These are phyloP conservation scores for Kwoniella mangroviensis DNA, from an alignment of 768 basidiomycete species.

Conservation along the genomic window DNA sequence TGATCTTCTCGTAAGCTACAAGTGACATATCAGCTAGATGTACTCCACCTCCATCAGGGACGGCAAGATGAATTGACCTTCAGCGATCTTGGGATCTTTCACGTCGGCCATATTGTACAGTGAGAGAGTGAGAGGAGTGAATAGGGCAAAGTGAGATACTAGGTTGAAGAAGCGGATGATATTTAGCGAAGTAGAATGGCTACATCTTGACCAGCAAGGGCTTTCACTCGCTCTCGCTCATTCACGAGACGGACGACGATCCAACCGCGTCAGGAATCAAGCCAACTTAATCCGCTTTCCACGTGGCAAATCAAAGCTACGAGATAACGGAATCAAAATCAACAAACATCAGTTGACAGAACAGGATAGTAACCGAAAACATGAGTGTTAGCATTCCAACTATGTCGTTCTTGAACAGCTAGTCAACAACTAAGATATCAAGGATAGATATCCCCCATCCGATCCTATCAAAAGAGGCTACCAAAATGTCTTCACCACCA, in stretches of 20 bases:
- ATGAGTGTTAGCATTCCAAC: background rate
- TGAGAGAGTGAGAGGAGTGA: background rate
- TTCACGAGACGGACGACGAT: conserved; percentile 1
- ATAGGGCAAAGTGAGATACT: background rate
- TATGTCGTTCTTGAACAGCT: background rate
- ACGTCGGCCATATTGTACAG: conserved; percentile 68
- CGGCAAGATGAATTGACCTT: conserved; percentile 63
- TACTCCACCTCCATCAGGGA: background rate
- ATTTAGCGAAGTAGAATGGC: background rate
- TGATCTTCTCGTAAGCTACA: conserved; percentile 83
- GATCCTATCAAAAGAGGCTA: background rate
- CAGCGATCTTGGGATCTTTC: conserved; percentile 70
- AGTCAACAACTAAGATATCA: background rate
- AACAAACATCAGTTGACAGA: background rate
- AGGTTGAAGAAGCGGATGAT: background rate
- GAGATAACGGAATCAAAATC: background rate
- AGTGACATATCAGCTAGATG: conserved; percentile 3
- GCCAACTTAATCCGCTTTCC: background rate
- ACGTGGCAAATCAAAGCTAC: conserved; percentile 9
- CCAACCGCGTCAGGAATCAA: conserved; percentile 10
- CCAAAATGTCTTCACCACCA: conserved; percentile 7
- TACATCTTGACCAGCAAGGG: background rate
- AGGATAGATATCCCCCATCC: no score
- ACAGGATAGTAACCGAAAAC: background rate
- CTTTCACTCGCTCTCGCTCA: background rate